Evolutionary conservation across 306 rosid genomes (phyloP).

Genomic region (Sindora glabra): DNA sequence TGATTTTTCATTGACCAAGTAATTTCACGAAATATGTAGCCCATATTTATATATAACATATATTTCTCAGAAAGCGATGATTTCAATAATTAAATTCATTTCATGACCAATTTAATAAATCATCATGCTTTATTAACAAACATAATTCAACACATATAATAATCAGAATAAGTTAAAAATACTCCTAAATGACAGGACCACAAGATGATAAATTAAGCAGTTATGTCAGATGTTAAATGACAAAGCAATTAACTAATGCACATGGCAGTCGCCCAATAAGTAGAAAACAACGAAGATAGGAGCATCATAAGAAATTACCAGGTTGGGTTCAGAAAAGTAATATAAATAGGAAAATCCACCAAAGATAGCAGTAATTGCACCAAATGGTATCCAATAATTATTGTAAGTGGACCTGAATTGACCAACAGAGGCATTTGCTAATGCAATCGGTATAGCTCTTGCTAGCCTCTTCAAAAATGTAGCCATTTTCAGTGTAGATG

Average conservation of each 20-base stretch:
- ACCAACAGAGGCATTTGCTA: constrained; percentile 22
- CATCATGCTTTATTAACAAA: too few species aligned
- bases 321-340: constrained; percentile 44
- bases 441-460: constrained; percentile 47
- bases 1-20: too few species aligned
- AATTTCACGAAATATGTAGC: too few species aligned
- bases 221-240: too few species aligned
- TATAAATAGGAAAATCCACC: constrained; percentile 74
- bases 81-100: too few species aligned
- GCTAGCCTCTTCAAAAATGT: constrained; percentile 56
- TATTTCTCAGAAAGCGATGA: too few species aligned
- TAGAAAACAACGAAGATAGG: neutral
- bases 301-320: constrained; percentile 36
- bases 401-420: constrained; percentile 36
- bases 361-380: constrained; percentile 69
- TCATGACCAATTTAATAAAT: neutral
- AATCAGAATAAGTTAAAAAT: too few species aligned
- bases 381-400: constrained; percentile 43
- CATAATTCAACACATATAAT: too few species aligned
- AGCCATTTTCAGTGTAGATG: too few species aligned
- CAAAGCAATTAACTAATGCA: neutral
- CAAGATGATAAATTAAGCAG: too few species aligned
- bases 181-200: neutral
- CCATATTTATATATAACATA: too few species aligned
- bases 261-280: neutral